Conservation (phyloP, 2,329 filamentous ascomycete genomes). For the Pseudogymnoascus sp. region DNA sequence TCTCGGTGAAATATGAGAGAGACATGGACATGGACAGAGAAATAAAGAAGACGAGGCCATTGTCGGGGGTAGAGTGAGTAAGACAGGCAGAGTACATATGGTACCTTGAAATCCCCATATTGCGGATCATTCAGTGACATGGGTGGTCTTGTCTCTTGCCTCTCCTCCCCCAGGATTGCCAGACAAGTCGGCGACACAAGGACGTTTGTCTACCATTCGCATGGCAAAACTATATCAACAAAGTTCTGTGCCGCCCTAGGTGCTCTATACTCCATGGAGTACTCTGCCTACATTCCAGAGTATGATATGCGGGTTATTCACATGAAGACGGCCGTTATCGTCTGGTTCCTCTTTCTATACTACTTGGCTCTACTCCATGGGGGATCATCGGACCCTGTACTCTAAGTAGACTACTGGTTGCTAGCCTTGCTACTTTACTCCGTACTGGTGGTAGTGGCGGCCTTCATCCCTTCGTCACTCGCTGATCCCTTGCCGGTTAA, state of each 20-base stretch:
- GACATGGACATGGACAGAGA: not conserved
- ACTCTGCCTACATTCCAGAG: not conserved
- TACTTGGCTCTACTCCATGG: not conserved
- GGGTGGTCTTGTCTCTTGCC: not conserved
- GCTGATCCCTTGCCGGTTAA: not conserved
- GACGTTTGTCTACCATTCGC: not conserved
- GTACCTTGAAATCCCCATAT: not conserved
- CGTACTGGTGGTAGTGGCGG: not conserved
- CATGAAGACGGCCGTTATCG: not conserved
- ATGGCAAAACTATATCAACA: not conserved
- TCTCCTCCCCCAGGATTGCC: not conserved
- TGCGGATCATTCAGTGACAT: not conserved
- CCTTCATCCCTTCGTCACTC: not conserved
- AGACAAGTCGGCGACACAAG: not conserved
- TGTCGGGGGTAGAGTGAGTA: constrained; percentile 3
- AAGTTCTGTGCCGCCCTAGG: not conserved
- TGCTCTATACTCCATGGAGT: not conserved
- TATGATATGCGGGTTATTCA: not conserved
- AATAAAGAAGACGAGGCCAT: not conserved
- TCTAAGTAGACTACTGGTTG: not conserved
- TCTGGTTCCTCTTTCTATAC: not conserved
- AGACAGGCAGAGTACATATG: not conserved
- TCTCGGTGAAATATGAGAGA: not conserved
- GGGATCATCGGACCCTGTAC: not conserved
- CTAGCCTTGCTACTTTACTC: not conserved